Conservation (phyloP, 805 yeast genomes). For the Starmerella scarabaei region DNA sequence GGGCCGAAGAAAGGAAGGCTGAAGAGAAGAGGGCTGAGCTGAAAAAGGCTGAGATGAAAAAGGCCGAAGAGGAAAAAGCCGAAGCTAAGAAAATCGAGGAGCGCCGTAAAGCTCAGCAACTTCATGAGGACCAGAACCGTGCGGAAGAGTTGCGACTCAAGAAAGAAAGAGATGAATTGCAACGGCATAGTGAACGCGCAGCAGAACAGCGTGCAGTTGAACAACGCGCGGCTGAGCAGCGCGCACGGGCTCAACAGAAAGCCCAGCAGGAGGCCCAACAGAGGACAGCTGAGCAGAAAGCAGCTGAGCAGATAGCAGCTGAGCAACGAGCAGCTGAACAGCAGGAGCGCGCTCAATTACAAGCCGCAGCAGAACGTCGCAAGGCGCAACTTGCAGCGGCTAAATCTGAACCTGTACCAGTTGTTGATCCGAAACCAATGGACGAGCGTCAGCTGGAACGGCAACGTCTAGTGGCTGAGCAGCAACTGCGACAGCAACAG, state of each 20-base stretch:
- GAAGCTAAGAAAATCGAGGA: neutral
- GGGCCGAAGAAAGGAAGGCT: too few relatives aligned
- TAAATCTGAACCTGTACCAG: too few relatives aligned
- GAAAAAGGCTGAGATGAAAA: too few relatives aligned
- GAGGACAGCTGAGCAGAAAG: neutral
- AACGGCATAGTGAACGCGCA: neutral
- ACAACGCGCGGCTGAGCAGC: neutral
- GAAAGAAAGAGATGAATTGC: neutral
- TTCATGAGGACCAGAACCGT: neutral
- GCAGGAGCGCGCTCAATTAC: neutral
- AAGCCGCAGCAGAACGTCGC: neutral
- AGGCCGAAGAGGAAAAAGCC: neutral
- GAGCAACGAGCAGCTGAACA: neutral
- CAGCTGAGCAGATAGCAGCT: neutral
- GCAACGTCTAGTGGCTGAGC: neutral
- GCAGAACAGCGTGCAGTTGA: neutral
- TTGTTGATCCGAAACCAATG: too few relatives aligned
- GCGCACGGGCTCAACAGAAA: neutral
- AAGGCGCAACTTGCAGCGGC: too few relatives aligned
- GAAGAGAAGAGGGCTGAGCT: constrained; percentile 2
- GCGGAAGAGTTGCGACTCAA: neutral
- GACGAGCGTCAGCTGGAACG: too few relatives aligned
- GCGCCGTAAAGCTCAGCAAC: neutral
- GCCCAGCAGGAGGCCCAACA: neutral
- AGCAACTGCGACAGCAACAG: neutral